Base-by-base conservation (phyloP, 768 basidiomycete species). In the Tricholoma saponaceum region DNA sequence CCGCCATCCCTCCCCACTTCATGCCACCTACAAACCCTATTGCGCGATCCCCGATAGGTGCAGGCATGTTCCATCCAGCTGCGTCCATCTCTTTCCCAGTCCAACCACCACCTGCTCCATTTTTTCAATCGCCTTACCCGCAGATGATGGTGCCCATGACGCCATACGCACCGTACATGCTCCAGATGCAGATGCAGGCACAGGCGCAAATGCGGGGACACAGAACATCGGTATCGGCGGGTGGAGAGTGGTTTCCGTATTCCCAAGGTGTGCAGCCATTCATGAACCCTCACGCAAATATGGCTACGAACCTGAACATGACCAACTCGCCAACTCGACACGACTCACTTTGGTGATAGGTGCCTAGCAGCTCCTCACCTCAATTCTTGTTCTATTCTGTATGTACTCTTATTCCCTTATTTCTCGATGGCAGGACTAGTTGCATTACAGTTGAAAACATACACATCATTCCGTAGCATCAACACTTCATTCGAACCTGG, bases 91-190 rank as follows among this genome's bases (percentile, higher is more conserved):
- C 41, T 28, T 58, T 33, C 43, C 60, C 51, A 58, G 58, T 55
- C 54, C 44, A 49, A 54, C 50, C 33, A 10, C 47, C 57, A 43
- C 59, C 62, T 4, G 55, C 59, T 2, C 55, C 65, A 16, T 62
- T 58, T 51, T 63, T 61, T 52, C 62, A 65, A 52, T n/a, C 59
- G 16, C 26, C 64, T 3, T 64, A 62, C 46, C 62, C 66, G 13
- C 37, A 59, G 16, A 58, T 64, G 54, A 37, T 64, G 57, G 37
- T 60, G 28, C 59, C 66, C 16, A 53, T 58, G 41, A 16, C 23
- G 9, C 53, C 62, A 20, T 67, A 67, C 51, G 59, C 64, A 12
- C 58, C 66, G n/a, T 67, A 65, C 56, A 57, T 66, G 62, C 57
- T 62, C 30, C 64, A 62, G 56, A 16, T 62, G 52, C 65, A 66